phyloP scores from a whole-genome alignment of 371 early-diverging fungal genomes.

The Mucor plumbeus region DNA sequence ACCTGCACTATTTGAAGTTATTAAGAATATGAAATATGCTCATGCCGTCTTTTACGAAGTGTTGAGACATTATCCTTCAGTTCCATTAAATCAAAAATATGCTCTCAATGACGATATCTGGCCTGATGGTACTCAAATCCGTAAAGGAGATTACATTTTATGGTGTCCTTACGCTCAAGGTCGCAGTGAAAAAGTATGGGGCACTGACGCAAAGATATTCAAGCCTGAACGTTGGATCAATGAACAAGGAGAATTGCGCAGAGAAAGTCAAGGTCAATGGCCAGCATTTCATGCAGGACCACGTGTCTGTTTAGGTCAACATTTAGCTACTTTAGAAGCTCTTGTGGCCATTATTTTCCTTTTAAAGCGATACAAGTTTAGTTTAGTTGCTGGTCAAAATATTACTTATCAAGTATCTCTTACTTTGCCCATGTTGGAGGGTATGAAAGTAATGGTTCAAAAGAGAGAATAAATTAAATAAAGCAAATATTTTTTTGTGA shows the following conservation, averaged over 20 bases:
- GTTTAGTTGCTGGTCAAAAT: slow-evolving; percentile 42
- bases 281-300: slow-evolving; percentile 74
- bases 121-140: slow-evolving; percentile 71
- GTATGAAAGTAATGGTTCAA: slow-evolving; percentile 48
- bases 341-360: slow-evolving; percentile 46
- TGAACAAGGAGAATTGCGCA: slow-evolving; percentile 36
- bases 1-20: slow-evolving; percentile 45
- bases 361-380: slow-evolving; percentile 49
- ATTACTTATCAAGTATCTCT: slow-evolving; percentile 43
- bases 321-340: slow-evolving; percentile 53
- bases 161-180: slow-evolving; percentile 67
- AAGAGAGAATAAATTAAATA: slow-evolving; percentile 16
- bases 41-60: slow-evolving; percentile 69
- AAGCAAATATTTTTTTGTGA: background rate
- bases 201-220: slow-evolving; percentile 60
- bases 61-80: slow-evolving; percentile 74
- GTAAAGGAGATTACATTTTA: slow-evolving; percentile 57
- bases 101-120: slow-evolving; percentile 71
- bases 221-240: slow-evolving; percentile 70
- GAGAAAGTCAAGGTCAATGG: slow-evolving; percentile 50
- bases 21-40: slow-evolving; percentile 60
- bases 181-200: slow-evolving; percentile 63
- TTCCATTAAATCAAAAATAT: slow-evolving; percentile 69
- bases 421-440: slow-evolving; percentile 57
- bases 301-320: slow-evolving; percentile 69